phyloP scores from a whole-genome alignment of 306 rosid genomes.

The Senna tora region DNA sequence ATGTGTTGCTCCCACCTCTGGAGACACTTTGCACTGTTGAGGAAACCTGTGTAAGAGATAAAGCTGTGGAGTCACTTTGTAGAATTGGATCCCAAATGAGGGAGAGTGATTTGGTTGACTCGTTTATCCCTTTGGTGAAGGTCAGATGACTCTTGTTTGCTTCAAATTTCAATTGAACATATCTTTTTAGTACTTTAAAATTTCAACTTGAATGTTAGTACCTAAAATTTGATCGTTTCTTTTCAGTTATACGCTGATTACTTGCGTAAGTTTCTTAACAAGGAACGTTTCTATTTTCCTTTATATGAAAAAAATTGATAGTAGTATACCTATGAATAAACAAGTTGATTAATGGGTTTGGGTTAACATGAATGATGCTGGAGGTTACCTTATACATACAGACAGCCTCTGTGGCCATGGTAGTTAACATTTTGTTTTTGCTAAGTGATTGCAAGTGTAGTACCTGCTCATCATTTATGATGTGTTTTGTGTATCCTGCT shows the following conservation, averaged over 20 bases:
- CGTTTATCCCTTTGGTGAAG: constrained; percentile 80
- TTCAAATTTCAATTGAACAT: background rate
- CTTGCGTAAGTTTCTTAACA: constrained; percentile 3
- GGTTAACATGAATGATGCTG: constrained; percentile 1
- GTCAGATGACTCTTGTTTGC: constrained; percentile 39
- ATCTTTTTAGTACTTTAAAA: background rate
- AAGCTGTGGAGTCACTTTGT: constrained; percentile 81
- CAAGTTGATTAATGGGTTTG: background rate
- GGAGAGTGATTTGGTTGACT: constrained; percentile 74
- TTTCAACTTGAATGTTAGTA: background rate
- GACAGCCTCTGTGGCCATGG: background rate
- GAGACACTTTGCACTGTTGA: constrained; percentile 84
- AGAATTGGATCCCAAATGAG: constrained; percentile 86
- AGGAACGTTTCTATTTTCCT: background rate
- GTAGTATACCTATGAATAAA: background rate
- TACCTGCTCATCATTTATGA: constrained; percentile 1
- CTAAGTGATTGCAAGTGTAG: background rate
- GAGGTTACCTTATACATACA: background rate
- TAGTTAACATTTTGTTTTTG: background rate
- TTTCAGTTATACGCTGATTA: background rate
- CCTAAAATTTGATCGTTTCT: background rate
- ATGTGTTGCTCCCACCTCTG: constrained; percentile 74
- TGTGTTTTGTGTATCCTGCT: constrained; percentile 15
- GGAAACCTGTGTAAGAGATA: constrained; percentile 87
- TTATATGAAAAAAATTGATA: background rate